Percentiles rank a stretch among this genome's conserved stretches.
These are phyloP conservation scores for Henckelia pumila DNA, from an alignment of 257 asterid genomes.

Conservation along the genomic window DNA sequence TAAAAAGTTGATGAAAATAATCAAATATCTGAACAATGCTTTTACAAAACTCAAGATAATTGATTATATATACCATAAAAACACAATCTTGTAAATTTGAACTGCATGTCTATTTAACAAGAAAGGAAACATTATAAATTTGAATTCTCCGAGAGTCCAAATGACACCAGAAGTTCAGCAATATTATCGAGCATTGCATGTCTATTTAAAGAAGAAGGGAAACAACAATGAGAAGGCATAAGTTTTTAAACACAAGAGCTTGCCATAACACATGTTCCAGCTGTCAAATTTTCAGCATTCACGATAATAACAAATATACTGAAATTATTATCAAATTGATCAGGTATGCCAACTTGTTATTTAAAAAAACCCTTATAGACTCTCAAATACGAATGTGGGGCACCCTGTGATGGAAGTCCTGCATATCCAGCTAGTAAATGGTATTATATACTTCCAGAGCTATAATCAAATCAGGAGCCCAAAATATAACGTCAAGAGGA, in stretches of 20 bases:
- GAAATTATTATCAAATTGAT: background rate
- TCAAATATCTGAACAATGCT: background rate
- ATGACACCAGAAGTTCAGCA: background rate
- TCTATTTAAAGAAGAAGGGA: background rate
- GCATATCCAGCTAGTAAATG: too few relatives aligned
- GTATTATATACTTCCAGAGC: too few relatives aligned
- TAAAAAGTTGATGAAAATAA: constrained; percentile 14
- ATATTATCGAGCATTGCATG: too few relatives aligned
- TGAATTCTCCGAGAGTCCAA: constrained; percentile 13
- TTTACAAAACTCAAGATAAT: constrained; percentile 13
- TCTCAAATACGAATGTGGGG: too few relatives aligned
- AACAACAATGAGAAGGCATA: background rate
- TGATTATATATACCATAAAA: constrained; percentile 11
- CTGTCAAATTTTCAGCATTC: background rate
- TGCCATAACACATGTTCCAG: background rate
- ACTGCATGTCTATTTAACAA: too few relatives aligned
- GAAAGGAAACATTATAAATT: too few relatives aligned
- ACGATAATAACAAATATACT: background rate
- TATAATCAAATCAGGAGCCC: too few relatives aligned
- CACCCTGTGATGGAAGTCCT: too few relatives aligned
- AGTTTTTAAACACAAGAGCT: too few relatives aligned
- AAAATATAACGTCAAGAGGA: too few relatives aligned
- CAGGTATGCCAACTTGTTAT: too few relatives aligned
- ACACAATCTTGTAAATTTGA: background rate
- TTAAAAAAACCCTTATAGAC: too few relatives aligned